Base-by-base conservation (phyloP, 306 rosid species). In the Quercus bicolor region DNA sequence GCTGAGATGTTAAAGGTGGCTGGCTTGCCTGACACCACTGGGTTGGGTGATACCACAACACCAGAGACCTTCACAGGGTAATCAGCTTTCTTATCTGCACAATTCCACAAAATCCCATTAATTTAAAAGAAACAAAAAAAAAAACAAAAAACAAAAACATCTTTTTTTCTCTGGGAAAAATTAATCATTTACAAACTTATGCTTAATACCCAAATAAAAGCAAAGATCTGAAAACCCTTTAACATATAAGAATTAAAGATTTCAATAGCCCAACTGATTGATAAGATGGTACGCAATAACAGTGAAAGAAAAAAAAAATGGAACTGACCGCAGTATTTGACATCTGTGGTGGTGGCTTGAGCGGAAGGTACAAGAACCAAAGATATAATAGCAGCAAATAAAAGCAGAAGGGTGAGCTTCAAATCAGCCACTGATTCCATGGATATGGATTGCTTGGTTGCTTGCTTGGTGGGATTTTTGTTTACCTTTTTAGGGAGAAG, bases 1-100 rank as follows among this genome's bases (percentile, higher is more conserved):
- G 97, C 98, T 28, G 87, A 87, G 79, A 94, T 88, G 74, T 83
- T 89, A 74, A 94, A 94, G 80, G 84, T 88, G 15, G 93, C 97
- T 8, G 92, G 90, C 21, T 86, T 5, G 56, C 97, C 97, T 65
- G 91, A 82, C 56, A 72, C 84, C 57, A 92, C 97, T 21, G 95
- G 97, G 68, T 87, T 12, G 23, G 97, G 97, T 56, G 72, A 85
- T 28, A 92, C 90, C 75, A 82, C 55, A 55, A 92, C 84, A 78
- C 79, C 92, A 66, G 82, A 29, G 37, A 94, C 95, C 90, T 92
- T 88, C 80, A 92, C 95, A 52, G 87, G 76, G 78, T 94, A 94
- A 65, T 88, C 6, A 70, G 57, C 83, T 77, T 84, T 84, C 87
- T 77, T 84, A 79, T 86, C 98, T 92, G 81, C 81, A 84, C 24